These are phyloP conservation scores for Cunninghamia lanceolata DNA, from an alignment of 75 land plant species.

Conservation along the genomic window DNA sequence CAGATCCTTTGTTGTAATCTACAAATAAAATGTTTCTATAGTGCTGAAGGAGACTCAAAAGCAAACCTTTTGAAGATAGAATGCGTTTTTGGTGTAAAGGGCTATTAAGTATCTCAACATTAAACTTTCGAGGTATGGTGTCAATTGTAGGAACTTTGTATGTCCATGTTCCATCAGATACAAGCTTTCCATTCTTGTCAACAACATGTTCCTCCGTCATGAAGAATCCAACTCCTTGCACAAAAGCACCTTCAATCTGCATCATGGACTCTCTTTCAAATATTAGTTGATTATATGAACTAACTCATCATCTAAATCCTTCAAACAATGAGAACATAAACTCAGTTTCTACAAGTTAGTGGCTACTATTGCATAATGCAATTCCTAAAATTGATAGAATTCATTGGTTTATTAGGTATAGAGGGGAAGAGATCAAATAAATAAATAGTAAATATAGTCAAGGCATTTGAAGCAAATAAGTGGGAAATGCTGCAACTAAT, in stretches of 20 bases:
- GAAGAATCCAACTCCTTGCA: conserved; percentile 62
- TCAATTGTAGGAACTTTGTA: conserved; percentile 76
- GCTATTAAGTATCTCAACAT: conserved; percentile 77
- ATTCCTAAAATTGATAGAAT: not conserved
- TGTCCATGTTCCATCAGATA: conserved; percentile 49
- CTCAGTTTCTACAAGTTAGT: too few relatives aligned
- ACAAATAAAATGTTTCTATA: not conserved
- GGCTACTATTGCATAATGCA: too few relatives aligned
- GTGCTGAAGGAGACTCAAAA: not conserved
- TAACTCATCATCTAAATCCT: not conserved
- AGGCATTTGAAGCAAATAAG: too few relatives aligned
- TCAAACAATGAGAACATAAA: not conserved
- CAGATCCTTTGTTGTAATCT: not conserved
- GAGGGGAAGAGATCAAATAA: not conserved
- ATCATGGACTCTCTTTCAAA: not conserved
- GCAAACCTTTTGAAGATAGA: conserved; percentile 85
- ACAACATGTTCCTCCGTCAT: conserved; percentile 23
- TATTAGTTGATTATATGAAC: not conserved
- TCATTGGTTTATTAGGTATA: not conserved
- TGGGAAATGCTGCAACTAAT: too few relatives aligned
- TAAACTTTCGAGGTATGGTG: conserved; percentile 71
- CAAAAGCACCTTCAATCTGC: conserved; percentile 97
- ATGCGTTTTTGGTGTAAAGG: conserved; percentile 68
- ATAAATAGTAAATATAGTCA: too few relatives aligned
- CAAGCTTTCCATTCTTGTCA: conserved; percentile 26